Evolutionary conservation across 1,284 basidiomycete genomes (phyloP).

Genomic region (Pisolithus thermaeus): DNA sequence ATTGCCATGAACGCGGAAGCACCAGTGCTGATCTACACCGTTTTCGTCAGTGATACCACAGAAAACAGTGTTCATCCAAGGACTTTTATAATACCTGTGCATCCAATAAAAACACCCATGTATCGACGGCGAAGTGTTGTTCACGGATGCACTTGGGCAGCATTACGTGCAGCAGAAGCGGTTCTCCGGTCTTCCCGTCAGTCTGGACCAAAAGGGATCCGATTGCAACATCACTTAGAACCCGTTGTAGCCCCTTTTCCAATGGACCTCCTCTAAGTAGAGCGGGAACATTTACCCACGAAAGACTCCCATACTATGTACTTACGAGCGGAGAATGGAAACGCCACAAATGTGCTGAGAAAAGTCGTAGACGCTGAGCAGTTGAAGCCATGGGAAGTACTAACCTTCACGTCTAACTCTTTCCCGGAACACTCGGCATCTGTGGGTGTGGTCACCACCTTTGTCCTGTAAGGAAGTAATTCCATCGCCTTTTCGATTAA

Average conservation of each 20-base stretch:
- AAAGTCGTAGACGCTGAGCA: constrained; percentile 5
- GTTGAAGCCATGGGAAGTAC: background rate
- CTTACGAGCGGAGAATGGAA: constrained; percentile 77
- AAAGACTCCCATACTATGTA: constrained; percentile 9
- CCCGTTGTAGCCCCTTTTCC: constrained; percentile 84
- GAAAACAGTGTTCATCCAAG: background rate
- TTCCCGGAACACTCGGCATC: constrained; percentile 57
- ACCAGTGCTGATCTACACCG: constrained; percentile 80
- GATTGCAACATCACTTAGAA: constrained; percentile 82
- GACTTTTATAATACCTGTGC: constrained; percentile 55
- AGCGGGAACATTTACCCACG: constrained; percentile 5
- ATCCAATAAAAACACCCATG: constrained; percentile 90
- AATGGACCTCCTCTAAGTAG: constrained; percentile 74
- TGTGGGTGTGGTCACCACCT: constrained; percentile 66
- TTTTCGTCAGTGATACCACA: background rate
- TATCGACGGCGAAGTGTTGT: constrained; percentile 55
- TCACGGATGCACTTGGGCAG: constrained; percentile 72
- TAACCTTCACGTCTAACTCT: constrained; percentile 52
- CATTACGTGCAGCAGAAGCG: constrained; percentile 77
- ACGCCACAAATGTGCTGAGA: constrained; percentile 67
- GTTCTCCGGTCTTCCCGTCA: constrained; percentile 81
- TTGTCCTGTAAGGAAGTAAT: constrained; percentile 66
- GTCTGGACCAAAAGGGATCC: constrained; percentile 92
- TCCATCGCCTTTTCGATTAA: constrained; percentile 84
- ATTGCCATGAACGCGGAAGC: constrained; percentile 96